These are phyloP conservation scores for Debaryomyces robertsiae DNA, from an alignment of 1,139 yeast genomes.

Conservation along the genomic window DNA sequence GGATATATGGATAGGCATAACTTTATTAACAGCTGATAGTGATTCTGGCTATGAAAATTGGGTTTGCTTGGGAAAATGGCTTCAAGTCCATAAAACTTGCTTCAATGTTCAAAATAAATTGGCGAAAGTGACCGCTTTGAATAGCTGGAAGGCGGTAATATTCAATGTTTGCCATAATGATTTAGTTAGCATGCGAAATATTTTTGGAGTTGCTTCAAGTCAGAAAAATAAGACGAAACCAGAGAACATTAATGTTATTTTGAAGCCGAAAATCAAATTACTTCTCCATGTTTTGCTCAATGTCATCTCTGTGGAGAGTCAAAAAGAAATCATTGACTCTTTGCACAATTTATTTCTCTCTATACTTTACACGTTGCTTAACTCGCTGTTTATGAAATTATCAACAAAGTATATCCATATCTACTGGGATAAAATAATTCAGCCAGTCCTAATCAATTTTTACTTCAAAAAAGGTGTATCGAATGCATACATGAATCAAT, in stretches of 20 bases:
- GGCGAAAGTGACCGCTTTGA: slow-evolving; percentile 33
- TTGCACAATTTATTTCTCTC: slow-evolving; percentile 34
- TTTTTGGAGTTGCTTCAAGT: slow-evolving; percentile 22
- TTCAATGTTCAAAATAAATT: slow-evolving; percentile 26
- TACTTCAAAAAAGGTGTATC: slow-evolving; percentile 34
- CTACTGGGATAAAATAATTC: slow-evolving; percentile 44
- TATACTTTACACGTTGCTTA: slow-evolving; percentile 36
- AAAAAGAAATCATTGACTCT: slow-evolving; percentile 30
- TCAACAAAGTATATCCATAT: slow-evolving; percentile 30
- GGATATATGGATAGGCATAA: slow-evolving; percentile 47
- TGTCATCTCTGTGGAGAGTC: slow-evolving; percentile 24
- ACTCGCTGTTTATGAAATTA: slow-evolving; percentile 24
- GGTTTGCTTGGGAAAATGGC: slow-evolving; percentile 36
- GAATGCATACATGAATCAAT: slow-evolving; percentile 26
- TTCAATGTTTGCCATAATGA: slow-evolving; percentile 41
- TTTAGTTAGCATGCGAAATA: slow-evolving; percentile 25
- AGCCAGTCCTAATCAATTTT: slow-evolving; percentile 33
- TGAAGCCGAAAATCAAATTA: slow-evolving; percentile 32
- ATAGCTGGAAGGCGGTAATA: slow-evolving; percentile 41
- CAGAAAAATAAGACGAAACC: slow-evolving; percentile 17
- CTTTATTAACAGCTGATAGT: slow-evolving; percentile 32
- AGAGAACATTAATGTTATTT: slow-evolving; percentile 19
- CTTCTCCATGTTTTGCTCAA: slow-evolving; percentile 32
- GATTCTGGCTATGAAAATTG: slow-evolving; percentile 35
- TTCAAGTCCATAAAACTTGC: slow-evolving; percentile 35